phyloP scores from a whole-genome alignment of 31 red algal genomes.

The Endocladia muricata region DNA sequence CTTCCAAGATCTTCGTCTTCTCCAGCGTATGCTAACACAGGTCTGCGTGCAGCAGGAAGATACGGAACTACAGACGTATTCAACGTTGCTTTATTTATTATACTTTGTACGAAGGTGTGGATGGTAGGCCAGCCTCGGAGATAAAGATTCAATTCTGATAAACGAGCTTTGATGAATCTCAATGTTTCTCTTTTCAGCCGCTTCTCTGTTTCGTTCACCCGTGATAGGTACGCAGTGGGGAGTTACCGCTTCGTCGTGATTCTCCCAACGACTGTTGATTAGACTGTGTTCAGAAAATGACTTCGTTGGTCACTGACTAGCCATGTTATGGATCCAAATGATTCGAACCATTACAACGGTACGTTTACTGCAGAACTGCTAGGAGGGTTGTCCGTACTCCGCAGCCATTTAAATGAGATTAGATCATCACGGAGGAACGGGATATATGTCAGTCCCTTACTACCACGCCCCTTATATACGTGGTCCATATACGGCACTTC shows the following conservation, averaged over 20 bases:
- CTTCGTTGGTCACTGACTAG: background rate
- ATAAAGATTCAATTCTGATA: background rate
- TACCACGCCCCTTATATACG: conserved; percentile 18
- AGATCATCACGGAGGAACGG: conserved; percentile 12
- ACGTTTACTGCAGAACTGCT: background rate
- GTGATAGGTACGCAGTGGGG: background rate
- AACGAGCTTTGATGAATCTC: too few species aligned
- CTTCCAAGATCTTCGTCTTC: too few species aligned
- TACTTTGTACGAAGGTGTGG: background rate
- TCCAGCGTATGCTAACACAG: too few species aligned
- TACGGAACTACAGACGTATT: too few species aligned
- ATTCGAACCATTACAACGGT: background rate
- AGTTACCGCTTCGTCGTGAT: background rate
- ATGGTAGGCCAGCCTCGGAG: conserved; percentile 7
- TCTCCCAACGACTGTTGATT: background rate
- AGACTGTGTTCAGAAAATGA: background rate
- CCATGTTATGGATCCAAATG: background rate
- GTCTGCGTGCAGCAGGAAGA: too few species aligned
- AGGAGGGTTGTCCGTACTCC: background rate
- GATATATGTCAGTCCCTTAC: background rate
- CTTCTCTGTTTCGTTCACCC: too few species aligned
- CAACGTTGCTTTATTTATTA: too few species aligned
- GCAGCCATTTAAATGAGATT: background rate
- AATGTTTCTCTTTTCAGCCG: too few species aligned
- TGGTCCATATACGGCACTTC: conserved; percentile 18